Base-by-base conservation (phyloP, 257 asterid species). In the Galeopsis tetrahit region DNA sequence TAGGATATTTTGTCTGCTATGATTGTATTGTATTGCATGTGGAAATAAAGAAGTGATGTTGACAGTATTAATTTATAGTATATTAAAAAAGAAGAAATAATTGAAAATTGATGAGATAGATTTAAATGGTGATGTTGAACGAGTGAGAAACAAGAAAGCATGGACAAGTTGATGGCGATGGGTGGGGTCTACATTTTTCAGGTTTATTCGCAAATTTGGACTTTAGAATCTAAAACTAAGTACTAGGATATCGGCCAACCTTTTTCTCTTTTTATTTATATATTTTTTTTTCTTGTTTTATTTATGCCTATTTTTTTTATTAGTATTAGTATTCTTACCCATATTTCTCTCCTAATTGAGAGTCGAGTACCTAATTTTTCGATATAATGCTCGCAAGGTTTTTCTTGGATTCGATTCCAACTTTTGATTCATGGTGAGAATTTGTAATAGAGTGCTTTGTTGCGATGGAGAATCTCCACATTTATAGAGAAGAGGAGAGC, bases 61-160 rank as follows among this genome's bases (percentile, higher is more conserved):
- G 80, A 77, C 42, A 40, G 55, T 21, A 63, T 44, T 36, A 62
- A 33, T 28, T 1, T 55, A n/a, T n/a, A n/a, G n/a, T 8, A 31
- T 13, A 1, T 36, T 4, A 42, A 75, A 40, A 48, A 21, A 44
- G 21, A 5, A 21, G 7, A 48, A 52, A n/a, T 53, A 61, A 52
- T 38, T 58, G 57, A 28, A 40, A 51, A 52, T 56, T 56, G 63
- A 39, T 60, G 58, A n/a, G 5, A n/a, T 2, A 56, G 10, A 49
- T 55, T 58, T 60, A 52, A 5, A 34, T 38, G 69, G 11, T 56
- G 79, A 63, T 57, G 71, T 69, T 74, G 75, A 74, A 66, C 2
- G 33, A 56, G 76, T 62, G 31, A 65, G 78, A 78, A 51, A 63
- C 76, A 71, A 66, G 42, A 21, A 66, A 49, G 60, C 69, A 40